phyloP scores from a whole-genome alignment of 2,329 filamentous ascomycete genomes.

The Arthrocladium fulminans region DNA sequence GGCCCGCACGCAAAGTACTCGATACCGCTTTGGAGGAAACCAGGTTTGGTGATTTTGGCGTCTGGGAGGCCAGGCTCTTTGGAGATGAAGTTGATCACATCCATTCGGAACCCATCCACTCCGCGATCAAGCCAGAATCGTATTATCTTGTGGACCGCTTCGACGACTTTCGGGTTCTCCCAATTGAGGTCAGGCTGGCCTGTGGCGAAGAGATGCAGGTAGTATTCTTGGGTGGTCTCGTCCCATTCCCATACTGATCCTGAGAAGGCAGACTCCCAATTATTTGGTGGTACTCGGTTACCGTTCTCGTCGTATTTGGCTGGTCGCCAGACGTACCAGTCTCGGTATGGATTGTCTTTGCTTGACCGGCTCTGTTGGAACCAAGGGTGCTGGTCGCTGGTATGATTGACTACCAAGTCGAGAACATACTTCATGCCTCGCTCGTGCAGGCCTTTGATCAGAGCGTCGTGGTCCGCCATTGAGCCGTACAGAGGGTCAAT shows the following conservation, averaged over 20 bases:
- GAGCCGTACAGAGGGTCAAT: slow-evolving; percentile 56
- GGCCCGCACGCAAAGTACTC: slow-evolving; percentile 58
- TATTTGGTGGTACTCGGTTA: slow-evolving; percentile 59
- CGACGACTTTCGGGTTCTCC: slow-evolving; percentile 56
- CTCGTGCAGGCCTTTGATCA: slow-evolving; percentile 49
- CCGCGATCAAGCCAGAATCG: slow-evolving; percentile 65
- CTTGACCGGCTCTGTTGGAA: slow-evolving; percentile 54
- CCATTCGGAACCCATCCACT: slow-evolving; percentile 59
- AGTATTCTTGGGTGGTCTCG: slow-evolving; percentile 59
- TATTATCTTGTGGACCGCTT: slow-evolving; percentile 59
- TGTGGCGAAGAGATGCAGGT: slow-evolving; percentile 60
- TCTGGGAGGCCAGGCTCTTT: slow-evolving; percentile 48
- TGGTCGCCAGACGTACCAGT: slow-evolving; percentile 53
- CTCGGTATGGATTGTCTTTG: slow-evolving; percentile 50
- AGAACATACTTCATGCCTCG: slow-evolving; percentile 60
- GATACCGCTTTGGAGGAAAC: slow-evolving; percentile 43
- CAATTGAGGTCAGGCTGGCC: slow-evolving; percentile 72
- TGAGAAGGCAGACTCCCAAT: slow-evolving; percentile 47
- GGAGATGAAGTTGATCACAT: slow-evolving; percentile 59
- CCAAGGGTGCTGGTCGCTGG: slow-evolving; percentile 59
- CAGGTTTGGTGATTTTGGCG: slow-evolving; percentile 31
- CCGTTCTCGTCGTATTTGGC: slow-evolving; percentile 41
- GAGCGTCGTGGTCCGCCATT: slow-evolving; percentile 49
- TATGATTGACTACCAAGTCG: slow-evolving; percentile 67
- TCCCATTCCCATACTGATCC: slow-evolving; percentile 49